Percentiles rank a stretch among this genome's conserved stretches.
These are phyloP conservation scores for Ciborinia camelliae DNA, from an alignment of 2,329 filamentous ascomycete genomes.

Conservation along the genomic window DNA sequence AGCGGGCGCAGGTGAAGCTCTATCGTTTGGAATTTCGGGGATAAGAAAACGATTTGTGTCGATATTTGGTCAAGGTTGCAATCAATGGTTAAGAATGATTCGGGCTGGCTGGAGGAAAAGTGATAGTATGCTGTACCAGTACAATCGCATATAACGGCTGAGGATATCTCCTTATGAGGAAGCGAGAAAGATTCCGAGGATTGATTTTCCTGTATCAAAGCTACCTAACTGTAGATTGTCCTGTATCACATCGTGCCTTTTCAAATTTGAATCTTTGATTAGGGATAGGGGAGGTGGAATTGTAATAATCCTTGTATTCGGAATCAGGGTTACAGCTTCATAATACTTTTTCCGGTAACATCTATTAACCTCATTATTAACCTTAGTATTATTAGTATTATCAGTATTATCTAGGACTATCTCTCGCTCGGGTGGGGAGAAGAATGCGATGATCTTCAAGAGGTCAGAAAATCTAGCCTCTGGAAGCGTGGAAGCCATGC, in stretches of 20 bases:
- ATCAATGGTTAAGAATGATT: slow-evolving; percentile 9
- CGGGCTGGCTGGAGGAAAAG: slow-evolving; percentile 1
- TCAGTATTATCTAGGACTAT: slow-evolving; percentile 1
- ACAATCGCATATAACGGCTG: slow-evolving; percentile 13
- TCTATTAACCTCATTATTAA: background rate
- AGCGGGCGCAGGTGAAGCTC: background rate
- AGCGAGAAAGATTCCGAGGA: slow-evolving; percentile 16
- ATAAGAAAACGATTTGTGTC: slow-evolving; percentile 12
- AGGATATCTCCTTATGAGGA: slow-evolving; percentile 12
- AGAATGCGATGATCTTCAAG: slow-evolving; percentile 15
- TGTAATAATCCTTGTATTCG: slow-evolving; percentile 8
- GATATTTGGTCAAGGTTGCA: slow-evolving; percentile 2
- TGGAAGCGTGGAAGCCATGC: slow-evolving; percentile 14
- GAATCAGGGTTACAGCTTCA: slow-evolving; percentile 10
- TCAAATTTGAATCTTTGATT: slow-evolving; percentile 5
- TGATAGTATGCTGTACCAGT: slow-evolving; percentile 17
- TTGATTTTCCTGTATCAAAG: background rate
- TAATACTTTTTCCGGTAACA: slow-evolving; percentile 2
- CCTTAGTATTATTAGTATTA: background rate
- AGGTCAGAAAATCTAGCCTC: slow-evolving; percentile 7
- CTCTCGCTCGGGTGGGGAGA: background rate
- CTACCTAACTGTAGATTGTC: background rate
- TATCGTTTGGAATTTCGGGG: slow-evolving; percentile 12
- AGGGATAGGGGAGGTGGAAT: slow-evolving; percentile 7
- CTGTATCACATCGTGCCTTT: slow-evolving; percentile 13